Conservation (phyloP, 2,329 filamentous ascomycete genomes). For the Ceratocystis smalleyi region DNA sequence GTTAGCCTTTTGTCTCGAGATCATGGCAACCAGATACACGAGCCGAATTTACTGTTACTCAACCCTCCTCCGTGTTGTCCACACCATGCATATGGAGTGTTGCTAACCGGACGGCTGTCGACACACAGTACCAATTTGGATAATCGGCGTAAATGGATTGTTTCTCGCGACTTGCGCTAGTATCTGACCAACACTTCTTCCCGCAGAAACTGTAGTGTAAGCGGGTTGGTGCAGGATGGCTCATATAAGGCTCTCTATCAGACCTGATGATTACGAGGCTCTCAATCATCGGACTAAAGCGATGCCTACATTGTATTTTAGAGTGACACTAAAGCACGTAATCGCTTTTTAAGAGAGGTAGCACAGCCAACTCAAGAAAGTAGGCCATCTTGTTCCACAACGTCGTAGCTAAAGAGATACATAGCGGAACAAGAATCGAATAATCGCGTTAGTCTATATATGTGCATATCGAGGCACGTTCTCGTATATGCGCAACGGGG, state of each 20-base stretch:
- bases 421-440: not conserved
- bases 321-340: not conserved
- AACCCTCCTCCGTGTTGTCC: not conserved
- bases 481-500: not conserved
- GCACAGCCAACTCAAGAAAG: not conserved
- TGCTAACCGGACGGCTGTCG: not conserved
- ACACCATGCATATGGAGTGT: constrained; percentile 1
- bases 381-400: not conserved
- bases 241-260: constrained; percentile 32
- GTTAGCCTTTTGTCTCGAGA: not conserved
- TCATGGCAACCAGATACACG: not conserved
- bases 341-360: no score
- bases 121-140: not conserved
- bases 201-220: not conserved
- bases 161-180: not conserved
- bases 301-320: constrained; percentile 40
- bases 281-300: constrained; percentile 49
- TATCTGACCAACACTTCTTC: not conserved
- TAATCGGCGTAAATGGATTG: not conserved
- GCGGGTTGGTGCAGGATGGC: not conserved
- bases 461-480: not conserved
- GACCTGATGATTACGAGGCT: constrained; percentile 40
- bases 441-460: not conserved
- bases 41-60: not conserved
- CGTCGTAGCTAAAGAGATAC: no score